Conservation (phyloP, 768 basidiomycete genomes). For the Rossbeevera mucosa region DNA sequence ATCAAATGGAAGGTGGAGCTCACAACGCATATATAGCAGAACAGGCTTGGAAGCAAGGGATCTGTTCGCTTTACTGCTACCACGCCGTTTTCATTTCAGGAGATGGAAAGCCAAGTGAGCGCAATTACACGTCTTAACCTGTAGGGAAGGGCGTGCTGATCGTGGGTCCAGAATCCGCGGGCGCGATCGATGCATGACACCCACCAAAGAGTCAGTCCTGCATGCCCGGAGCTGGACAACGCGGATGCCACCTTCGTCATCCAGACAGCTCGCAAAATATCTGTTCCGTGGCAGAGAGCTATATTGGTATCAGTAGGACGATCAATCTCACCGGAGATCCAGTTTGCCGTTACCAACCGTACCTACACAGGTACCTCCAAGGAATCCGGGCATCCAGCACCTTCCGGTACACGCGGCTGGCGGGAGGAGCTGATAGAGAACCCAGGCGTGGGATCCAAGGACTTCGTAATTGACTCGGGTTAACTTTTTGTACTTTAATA, state of each 20-base stretch:
- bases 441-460: constrained; percentile 10
- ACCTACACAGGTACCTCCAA: constrained; percentile 24
- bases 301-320: constrained; percentile 19
- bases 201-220: constrained; percentile 5
- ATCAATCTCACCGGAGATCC: neutral
- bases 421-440: constrained; percentile 9
- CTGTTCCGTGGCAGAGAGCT: constrained; percentile 17
- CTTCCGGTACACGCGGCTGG: constrained; percentile 18
- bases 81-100: constrained; percentile 24
- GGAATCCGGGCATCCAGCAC: constrained; percentile 7
- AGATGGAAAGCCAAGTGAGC: constrained; percentile 20
- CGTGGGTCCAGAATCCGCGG: constrained; percentile 16
- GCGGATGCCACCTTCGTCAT: constrained; percentile 20
- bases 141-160: constrained; percentile 25
- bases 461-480: neutral
- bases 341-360: constrained; percentile 7
- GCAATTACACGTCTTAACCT: constrained; percentile 11
- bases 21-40: constrained; percentile 14
- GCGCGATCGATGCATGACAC: constrained; percentile 11
- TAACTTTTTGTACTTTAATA: constrained; percentile 6
- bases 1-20: constrained; percentile 3
- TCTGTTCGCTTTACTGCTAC: constrained; percentile 12
- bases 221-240: constrained; percentile 3
- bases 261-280: constrained; percentile 19
- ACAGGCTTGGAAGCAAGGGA: constrained; percentile 6